Conservation (phyloP, 1,284 basidiomycete species). For the Irpex sp. region DNA sequence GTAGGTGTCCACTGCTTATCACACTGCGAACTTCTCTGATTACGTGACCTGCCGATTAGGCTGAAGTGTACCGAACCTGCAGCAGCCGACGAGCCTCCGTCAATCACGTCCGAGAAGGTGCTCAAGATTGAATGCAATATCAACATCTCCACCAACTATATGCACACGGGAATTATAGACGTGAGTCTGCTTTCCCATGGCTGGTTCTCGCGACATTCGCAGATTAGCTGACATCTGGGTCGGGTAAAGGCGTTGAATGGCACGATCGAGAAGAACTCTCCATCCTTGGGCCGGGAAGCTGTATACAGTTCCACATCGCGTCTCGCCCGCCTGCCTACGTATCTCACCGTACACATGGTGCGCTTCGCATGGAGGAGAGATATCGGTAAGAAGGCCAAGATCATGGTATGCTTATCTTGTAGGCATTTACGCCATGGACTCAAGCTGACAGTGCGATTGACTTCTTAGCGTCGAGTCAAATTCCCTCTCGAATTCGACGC, state of each 20-base stretch:
- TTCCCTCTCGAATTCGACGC: slow-evolving; percentile 89
- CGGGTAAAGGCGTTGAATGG: slow-evolving; percentile 71
- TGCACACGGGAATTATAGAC: slow-evolving; percentile 84
- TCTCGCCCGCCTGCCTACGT: slow-evolving; percentile 80
- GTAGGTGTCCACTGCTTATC: slow-evolving; percentile 43
- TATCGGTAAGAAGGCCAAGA: slow-evolving; percentile 89
- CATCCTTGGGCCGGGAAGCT: slow-evolving; percentile 77
- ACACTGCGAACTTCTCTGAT: not conserved
- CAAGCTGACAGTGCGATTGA: not conserved
- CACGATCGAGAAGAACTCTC: slow-evolving; percentile 84
- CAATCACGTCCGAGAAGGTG: slow-evolving; percentile 67
- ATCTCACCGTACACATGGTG: slow-evolving; percentile 90
- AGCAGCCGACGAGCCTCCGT: slow-evolving; percentile 73
- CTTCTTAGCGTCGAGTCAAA: slow-evolving; percentile 82
- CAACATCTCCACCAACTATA: slow-evolving; percentile 80
- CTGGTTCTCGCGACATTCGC: not conserved
- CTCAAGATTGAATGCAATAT: slow-evolving; percentile 96
- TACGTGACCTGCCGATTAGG: slow-evolving; percentile 23
- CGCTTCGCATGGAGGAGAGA: slow-evolving; percentile 95
- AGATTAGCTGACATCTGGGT: not conserved
- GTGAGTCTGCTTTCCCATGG: slow-evolving; percentile 40
- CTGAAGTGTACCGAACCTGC: slow-evolving; percentile 65
- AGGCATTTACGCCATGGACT: not conserved
- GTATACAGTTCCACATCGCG: slow-evolving; percentile 83
- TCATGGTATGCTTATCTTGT: slow-evolving; percentile 57